phyloP scores from a whole-genome alignment of 2,329 filamentous ascomycete genomes.

The Bipolaris victoriae region DNA sequence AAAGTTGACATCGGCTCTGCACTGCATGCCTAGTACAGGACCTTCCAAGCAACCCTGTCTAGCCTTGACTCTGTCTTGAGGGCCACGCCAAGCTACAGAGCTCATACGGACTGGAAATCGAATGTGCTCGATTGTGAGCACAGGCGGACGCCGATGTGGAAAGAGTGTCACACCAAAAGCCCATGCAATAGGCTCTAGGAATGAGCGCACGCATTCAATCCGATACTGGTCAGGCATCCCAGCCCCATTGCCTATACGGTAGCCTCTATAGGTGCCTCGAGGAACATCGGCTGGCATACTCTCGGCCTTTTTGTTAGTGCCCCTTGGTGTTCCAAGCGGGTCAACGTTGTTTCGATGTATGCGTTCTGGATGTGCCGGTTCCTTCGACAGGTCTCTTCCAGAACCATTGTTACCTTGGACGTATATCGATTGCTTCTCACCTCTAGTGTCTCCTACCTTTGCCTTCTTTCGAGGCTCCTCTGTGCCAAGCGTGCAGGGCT shows the following conservation, averaged over 20 bases:
- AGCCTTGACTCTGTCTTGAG: conserved; percentile 59
- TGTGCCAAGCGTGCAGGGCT: conserved; percentile 16
- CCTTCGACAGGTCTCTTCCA: conserved; percentile 12
- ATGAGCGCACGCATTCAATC: conserved; percentile 60
- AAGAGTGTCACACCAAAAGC: conserved; percentile 62
- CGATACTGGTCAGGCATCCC: conserved; percentile 66
- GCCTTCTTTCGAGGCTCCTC: conserved; percentile 49
- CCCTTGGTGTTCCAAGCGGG: conserved; percentile 36
- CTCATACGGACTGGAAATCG: conserved; percentile 64
- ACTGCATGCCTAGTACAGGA: conserved; percentile 62
- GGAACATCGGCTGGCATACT: conserved; percentile 36
- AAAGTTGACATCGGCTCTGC: conserved; percentile 62
- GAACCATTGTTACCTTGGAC: conserved; percentile 19
- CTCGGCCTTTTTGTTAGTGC: conserved; percentile 25
- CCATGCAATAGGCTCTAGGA: conserved; percentile 65
- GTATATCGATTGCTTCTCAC: conserved; percentile 17
- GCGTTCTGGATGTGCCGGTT: conserved; percentile 28
- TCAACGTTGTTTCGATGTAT: conserved; percentile 33
- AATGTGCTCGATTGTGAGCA: conserved; percentile 56
- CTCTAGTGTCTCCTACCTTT: conserved; percentile 41
- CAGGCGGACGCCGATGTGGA: conserved; percentile 55
- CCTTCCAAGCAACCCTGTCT: conserved; percentile 64
- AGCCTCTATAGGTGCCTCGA: conserved; percentile 60
- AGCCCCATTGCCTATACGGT: conserved; percentile 61
- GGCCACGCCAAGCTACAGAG: conserved; percentile 60